Evolutionary conservation across 2,329 filamentous ascomycete species (phyloP).

Genomic region (Phaeosphaeria sp.): DNA sequence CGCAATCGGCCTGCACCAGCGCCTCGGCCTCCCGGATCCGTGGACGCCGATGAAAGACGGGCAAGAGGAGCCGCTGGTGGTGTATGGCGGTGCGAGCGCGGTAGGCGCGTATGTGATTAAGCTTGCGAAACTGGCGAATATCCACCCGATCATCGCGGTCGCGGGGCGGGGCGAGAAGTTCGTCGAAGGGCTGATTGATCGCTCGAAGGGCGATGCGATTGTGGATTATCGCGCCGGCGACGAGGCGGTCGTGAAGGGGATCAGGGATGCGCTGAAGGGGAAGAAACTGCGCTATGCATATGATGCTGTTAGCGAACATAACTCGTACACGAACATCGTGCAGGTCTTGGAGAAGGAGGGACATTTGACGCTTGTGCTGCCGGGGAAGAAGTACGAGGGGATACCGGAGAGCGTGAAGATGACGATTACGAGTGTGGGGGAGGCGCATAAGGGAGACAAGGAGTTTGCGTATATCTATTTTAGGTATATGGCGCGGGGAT

Average conservation of each 20-base stretch:
- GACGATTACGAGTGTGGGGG: conserved; percentile 48
- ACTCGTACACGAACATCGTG: conserved; percentile 48
- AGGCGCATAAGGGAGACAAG: conserved; percentile 32
- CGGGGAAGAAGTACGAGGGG: conserved; percentile 52
- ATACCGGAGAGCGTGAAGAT: conserved; percentile 49
- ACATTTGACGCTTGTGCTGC: conserved; percentile 51
- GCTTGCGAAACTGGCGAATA: conserved; percentile 47
- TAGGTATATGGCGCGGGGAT: conserved; percentile 52
- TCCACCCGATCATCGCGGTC: conserved; percentile 53
- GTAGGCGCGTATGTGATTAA: conserved; percentile 53
- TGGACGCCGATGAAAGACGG: conserved; percentile 40
- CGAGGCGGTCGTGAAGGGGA: conserved; percentile 47
- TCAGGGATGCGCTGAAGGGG: conserved; percentile 55
- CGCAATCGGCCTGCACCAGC: conserved; percentile 53
- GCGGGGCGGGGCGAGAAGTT: conserved; percentile 48
- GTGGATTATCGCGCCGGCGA: conserved; percentile 64
- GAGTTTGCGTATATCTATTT: conserved; percentile 58
- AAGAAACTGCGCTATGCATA: conserved; percentile 59
- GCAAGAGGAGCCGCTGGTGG: conserved; percentile 37
- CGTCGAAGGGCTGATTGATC: conserved; percentile 49
- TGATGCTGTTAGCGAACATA: conserved; percentile 65
- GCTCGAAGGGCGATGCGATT: conserved; percentile 50
- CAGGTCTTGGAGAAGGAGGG: conserved; percentile 46
- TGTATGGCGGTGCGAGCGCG: conserved; percentile 52
- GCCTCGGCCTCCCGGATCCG: conserved; percentile 52